Conservation (phyloP, 768 basidiomycete genomes). For the Hericium coralloides region DNA sequence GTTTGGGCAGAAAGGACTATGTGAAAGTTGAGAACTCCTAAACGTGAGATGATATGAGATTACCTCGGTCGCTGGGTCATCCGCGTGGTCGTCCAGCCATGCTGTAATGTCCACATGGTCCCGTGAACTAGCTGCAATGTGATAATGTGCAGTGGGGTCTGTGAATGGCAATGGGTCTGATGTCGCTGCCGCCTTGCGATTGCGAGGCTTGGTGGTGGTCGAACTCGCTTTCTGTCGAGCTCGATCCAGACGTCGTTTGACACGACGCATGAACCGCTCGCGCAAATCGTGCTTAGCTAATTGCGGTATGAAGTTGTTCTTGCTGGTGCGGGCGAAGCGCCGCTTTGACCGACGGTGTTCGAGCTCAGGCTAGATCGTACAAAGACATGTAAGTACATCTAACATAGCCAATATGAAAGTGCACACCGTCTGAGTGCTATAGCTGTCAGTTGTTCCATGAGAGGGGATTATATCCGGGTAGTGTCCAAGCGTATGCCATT, state of each 20-base stretch:
- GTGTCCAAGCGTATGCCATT: not conserved
- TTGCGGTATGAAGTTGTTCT: slow-evolving; percentile 11
- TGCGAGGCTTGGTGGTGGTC: not conserved
- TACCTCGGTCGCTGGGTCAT: no score
- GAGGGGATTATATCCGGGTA: slow-evolving; percentile 11
- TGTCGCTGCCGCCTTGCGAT: not conserved
- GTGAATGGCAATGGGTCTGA: not conserved
- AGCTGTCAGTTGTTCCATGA: slow-evolving; percentile 29
- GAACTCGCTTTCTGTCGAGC: no score
- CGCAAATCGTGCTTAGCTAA: slow-evolving; percentile 17
- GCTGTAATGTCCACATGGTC: not conserved
- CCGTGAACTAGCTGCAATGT: not conserved
- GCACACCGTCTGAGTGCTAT: slow-evolving; percentile 24
- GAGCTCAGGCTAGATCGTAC: slow-evolving; percentile 21
- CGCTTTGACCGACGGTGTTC: slow-evolving; percentile 24
- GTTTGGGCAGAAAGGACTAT: no score
- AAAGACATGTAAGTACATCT: not conserved
- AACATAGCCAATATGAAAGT: not conserved
- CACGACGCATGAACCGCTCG: slow-evolving; percentile 3
- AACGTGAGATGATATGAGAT: no score
- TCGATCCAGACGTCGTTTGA: not conserved
- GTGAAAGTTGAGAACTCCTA: no score
- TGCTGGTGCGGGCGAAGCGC: slow-evolving; percentile 20
- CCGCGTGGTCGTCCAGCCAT: no score
- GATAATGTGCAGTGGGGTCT: not conserved